Base-by-base conservation (phyloP, 1,139 yeast species). In the Yamadazyma conglobata region DNA sequence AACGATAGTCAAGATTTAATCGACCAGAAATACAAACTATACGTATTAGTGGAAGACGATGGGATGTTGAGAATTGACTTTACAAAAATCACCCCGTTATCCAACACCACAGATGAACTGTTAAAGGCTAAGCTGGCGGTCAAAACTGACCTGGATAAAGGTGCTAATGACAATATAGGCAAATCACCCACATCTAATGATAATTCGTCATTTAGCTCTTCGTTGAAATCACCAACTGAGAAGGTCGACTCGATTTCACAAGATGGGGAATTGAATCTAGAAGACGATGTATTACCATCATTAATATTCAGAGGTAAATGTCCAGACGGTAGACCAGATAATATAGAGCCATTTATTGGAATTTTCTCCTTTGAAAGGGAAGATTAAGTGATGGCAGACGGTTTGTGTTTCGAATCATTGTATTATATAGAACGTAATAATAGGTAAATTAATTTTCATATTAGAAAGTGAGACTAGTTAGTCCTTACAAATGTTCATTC, bases 301-400 rank as follows among this genome's bases (percentile, higher is more conserved):
- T 46, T 73, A 27, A 59, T 74, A 6, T 74, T 73, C 42, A 54
- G 67, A 38, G 80, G 79, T 0, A 61, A 60, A 34, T 72, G 75
- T 39, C 78, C 79, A 2, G 74, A 70, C 36, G 77, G 78, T 5
- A 58, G 70, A 28, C 77, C 77, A 1, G 77, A 73, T 37, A 59
- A 55, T 20, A 62, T 71, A 16, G 77, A 70, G 44, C 78, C 79
- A 5, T 73, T 73, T 39, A 73, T 74, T 25, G 80, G 80, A 1
- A 73, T 73, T 10, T 71, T 73, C 39, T 68, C 72, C 20, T 73
- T 74, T 47, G 78, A 73, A 43, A 56, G 59, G 33, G 72, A 66
- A 36, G 64, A 58, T 25, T 44, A 40, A 29, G 10, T 11, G n/a
- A n/a, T n/a, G n/a, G n/a, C n/a, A n/a, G n/a, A n/a, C 11, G 32